Percentiles rank a stretch among this genome's conserved stretches.
phyloP scores from a whole-genome alignment of 495 filamentous ascomycete genomes.

The Penicillium verhagenii region DNA sequence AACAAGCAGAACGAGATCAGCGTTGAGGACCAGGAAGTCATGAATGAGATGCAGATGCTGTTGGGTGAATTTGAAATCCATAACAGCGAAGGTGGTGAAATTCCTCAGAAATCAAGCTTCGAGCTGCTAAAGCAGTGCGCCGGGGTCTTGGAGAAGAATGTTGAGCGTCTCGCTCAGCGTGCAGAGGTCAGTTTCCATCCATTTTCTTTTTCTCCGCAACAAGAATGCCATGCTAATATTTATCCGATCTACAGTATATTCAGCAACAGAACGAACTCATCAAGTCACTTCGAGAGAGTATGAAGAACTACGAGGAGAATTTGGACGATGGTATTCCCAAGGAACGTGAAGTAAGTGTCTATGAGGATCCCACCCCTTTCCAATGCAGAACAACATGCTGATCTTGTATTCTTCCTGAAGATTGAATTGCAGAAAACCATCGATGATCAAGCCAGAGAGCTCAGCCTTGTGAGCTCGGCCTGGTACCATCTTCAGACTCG shows the following conservation, averaged over 20 bases:
- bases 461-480: constrained; percentile 78
- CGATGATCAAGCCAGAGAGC: constrained; percentile 72
- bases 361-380: too few species aligned
- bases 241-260: constrained; percentile 48
- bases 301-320: constrained; percentile 51
- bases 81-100: constrained; percentile 32
- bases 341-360: constrained; percentile 46
- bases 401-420: constrained; percentile 15
- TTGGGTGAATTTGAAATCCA: constrained; percentile 41
- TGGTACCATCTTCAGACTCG: constrained; percentile 89
- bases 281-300: constrained; percentile 55
- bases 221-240: constrained; percentile 15
- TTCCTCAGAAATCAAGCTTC: constrained; percentile 37
- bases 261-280: constrained; percentile 60
- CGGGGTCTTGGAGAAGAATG: constrained; percentile 45
- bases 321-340: constrained; percentile 44
- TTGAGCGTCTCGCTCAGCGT: constrained; percentile 45
- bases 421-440: constrained; percentile 62
- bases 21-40: constrained; percentile 41
- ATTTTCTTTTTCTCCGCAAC: neutral
- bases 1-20: constrained; percentile 39
- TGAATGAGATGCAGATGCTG: constrained; percentile 45
- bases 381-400: neutral
- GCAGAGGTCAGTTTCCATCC: constrained; percentile 42
- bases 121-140: constrained; percentile 45